Conservation (phyloP, 2,329 filamentous ascomycete species). For the Aspergillus nomiae region DNA sequence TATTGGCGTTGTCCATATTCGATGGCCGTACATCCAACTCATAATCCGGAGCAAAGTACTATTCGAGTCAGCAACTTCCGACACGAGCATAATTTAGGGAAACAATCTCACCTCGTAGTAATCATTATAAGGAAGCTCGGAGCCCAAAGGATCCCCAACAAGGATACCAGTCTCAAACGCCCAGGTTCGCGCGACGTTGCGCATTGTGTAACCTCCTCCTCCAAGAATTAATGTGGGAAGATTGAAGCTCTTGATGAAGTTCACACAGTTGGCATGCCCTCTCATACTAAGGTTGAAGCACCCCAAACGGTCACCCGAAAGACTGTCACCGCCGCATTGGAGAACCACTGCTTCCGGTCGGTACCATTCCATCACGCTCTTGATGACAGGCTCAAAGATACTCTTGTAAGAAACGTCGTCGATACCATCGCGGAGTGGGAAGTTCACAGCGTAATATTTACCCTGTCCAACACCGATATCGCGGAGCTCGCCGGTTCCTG, state of each 20-base stretch:
- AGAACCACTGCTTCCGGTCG: conserved; percentile 67
- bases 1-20: conserved; percentile 74
- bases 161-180: conserved; percentile 74
- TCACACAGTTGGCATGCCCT: conserved; percentile 70
- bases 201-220: conserved; percentile 71
- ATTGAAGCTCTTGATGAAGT: conserved; percentile 68
- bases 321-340: conserved; percentile 68
- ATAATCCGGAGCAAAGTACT: conserved; percentile 71
- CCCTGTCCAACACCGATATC: conserved; percentile 69
- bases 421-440: conserved; percentile 69
- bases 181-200: conserved; percentile 65
- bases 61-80: conserved; percentile 4
- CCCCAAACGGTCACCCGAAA: conserved; percentile 67
- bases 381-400: conserved; percentile 69
- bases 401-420: conserved; percentile 68
- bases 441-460: conserved; percentile 70
- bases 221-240: conserved; percentile 67
- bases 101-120: conserved; percentile 70
- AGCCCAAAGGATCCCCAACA: conserved; percentile 77
- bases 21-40: conserved; percentile 69
- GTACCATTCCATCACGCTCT: conserved; percentile 70
- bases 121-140: conserved; percentile 91
- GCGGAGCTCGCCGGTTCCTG: conserved; percentile 68
- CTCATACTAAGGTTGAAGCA: conserved; percentile 73
- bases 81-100: background rate